Percentiles rank a stretch among this genome's conserved stretches.
These are phyloP conservation scores for Albatrellus sp. DNA, from an alignment of 1,284 basidiomycete genomes.

Conservation along the genomic window DNA sequence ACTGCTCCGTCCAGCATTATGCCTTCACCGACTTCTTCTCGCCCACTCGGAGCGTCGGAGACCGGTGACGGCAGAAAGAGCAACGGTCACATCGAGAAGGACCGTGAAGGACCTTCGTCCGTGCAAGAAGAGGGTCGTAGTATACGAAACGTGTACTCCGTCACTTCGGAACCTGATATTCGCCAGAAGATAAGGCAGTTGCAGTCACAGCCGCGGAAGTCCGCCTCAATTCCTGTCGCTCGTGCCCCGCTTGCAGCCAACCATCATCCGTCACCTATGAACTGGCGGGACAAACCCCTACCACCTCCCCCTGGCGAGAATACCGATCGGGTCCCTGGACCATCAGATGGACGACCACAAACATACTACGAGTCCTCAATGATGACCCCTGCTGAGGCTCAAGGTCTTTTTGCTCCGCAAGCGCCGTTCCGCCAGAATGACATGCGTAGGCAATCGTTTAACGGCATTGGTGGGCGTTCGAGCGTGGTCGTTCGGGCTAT, in stretches of 20 bases:
- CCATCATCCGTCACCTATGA: constrained; percentile 20
- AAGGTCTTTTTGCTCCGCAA: constrained; percentile 41
- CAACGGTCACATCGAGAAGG: constrained; percentile 24
- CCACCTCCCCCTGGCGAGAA: constrained; percentile 61
- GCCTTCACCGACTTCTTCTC: constrained; percentile 62
- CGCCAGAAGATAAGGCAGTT: constrained; percentile 23
- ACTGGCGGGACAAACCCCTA: constrained; percentile 59
- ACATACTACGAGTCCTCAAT: constrained; percentile 34
- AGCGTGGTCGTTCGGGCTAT: constrained; percentile 34
- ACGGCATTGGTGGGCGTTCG: constrained; percentile 46
- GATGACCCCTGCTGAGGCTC: constrained; percentile 25
- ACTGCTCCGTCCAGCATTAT: constrained; percentile 61
- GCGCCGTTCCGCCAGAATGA: constrained; percentile 49
- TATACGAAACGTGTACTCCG: constrained; percentile 32
- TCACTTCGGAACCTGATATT: constrained; percentile 48
- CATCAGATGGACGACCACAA: too few species aligned
- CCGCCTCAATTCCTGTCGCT: constrained; percentile 10
- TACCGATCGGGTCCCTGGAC: constrained; percentile 17
- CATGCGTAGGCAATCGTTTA: constrained; percentile 59
- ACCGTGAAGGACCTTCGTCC: constrained; percentile 17
- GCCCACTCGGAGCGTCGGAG: constrained; percentile 39
- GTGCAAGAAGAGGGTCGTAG: constrained; percentile 20
- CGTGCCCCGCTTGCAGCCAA: constrained; percentile 9
- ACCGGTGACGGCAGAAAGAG: constrained; percentile 27
- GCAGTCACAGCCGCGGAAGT: constrained; percentile 9